phyloP scores from a whole-genome alignment of 202 grass and related monocot genomes.

The Dendrocalamus latiflorus region DNA sequence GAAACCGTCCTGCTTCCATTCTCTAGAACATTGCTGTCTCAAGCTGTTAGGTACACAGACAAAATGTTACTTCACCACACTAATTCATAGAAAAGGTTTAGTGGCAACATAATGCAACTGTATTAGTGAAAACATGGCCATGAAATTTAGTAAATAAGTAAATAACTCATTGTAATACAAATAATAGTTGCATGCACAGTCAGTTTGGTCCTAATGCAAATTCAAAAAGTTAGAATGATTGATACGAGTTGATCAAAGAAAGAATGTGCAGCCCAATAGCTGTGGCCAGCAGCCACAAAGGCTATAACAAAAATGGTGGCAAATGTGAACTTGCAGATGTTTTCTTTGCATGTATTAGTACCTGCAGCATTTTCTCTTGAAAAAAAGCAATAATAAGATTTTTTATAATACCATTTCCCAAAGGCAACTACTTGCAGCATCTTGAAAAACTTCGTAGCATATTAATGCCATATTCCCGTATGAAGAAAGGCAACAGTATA shows the following conservation, averaged over 20 bases:
- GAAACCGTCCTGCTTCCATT: conserved; percentile 26
- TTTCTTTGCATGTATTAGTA: conserved; percentile 14
- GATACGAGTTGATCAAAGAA: background rate
- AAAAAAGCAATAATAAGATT: background rate
- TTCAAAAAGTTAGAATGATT: background rate
- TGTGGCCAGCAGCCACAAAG: background rate
- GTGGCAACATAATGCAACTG: background rate
- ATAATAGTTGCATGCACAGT: background rate
- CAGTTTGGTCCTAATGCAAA: conserved; percentile 1
- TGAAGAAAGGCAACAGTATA: background rate
- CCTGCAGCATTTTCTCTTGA: background rate
- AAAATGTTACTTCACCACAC: conserved; percentile 9
- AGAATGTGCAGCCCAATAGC: background rate
- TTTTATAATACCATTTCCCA: background rate
- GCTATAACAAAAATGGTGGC: background rate
- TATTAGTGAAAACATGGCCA: background rate
- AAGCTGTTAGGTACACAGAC: conserved; percentile 30
- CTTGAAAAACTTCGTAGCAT: background rate
- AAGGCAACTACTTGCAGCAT: background rate
- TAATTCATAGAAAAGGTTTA: conserved; percentile 1
- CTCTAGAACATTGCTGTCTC: conserved; percentile 31
- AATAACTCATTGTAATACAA: background rate
- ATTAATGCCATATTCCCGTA: background rate
- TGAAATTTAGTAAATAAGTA: background rate
- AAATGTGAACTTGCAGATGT: background rate